Base-by-base conservation (phyloP, 176 grass and related monocot genomes). In the Tillandsia leiboldiana region DNA sequence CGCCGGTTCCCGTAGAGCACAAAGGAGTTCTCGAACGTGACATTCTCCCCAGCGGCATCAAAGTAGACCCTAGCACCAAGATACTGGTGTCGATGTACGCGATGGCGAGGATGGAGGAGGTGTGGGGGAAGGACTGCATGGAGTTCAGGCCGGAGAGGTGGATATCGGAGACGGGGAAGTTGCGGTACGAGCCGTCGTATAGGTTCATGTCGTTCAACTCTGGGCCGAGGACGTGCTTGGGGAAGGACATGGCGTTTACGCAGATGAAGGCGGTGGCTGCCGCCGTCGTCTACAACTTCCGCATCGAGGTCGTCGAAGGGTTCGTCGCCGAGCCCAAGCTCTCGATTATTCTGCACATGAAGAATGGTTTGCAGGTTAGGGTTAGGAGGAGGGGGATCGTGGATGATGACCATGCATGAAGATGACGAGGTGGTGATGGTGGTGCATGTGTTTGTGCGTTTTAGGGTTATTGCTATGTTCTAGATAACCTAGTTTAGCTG, bases 121-220 rank as follows among this genome's bases (percentile, higher is more conserved):
- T 91, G 26, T 96, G 92, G 92, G 92, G 92, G 26, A 75, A 89
- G 71, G 88, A 96, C 77, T 91, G 88, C 83, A 22, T 3, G 64
- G 88, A 89, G 78, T 96, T 96, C 64, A 69, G 70, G 42, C 88
- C 88, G 0, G 92, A 96, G 72, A 69, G 92, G 56, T 96, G 92
- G 88, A 72, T 96, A 62, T 52, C 50, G 13, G 62, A 67, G 2
- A 83, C 75, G 0, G 83, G 83, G 8, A 96, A 79, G 80, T 63
- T 89, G 56, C 64, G 74, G 24, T 82, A 91, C 50, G 88, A 85
- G 79, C 88, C 88, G 7, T 88, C 92, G 9, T 91, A 84, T 75
- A 91, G 91, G 86, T 96, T 91, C 69, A 28, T 96, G 33, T 78
- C 92, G 0, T 96, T 96, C 76, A 96, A 96, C 80, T 73, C 85